Evolutionary conservation across 768 basidiomycete genomes (phyloP).

Genomic region (Psilocybe azurescens): DNA sequence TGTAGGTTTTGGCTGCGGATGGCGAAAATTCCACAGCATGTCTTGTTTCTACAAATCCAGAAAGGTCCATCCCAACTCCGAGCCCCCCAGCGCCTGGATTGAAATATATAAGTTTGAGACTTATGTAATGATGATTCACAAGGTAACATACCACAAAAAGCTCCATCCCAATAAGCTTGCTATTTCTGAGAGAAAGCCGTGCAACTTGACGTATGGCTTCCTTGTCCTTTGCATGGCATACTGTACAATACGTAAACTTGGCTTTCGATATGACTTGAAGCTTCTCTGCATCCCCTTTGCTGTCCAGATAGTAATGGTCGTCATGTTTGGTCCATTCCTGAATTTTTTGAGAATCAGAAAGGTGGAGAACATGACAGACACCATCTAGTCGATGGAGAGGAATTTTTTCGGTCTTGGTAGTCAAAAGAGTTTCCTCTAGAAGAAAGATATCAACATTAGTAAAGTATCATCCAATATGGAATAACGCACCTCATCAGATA

Average conservation of each 20-base stretch:
- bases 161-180: constrained; percentile 63
- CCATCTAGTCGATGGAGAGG: constrained; percentile 54
- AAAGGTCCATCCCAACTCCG: constrained; percentile 67
- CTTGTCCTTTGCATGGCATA: constrained; percentile 42
- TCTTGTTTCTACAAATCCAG: constrained; percentile 63
- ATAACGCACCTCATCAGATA: constrained; percentile 48
- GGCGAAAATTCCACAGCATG: constrained; percentile 74
- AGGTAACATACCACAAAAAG: constrained; percentile 59
- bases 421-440: constrained; percentile 50
- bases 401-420: constrained; percentile 31
- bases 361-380: constrained; percentile 52
- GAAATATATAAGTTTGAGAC: too few relatives aligned
- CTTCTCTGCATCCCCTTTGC: constrained; percentile 26
- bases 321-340: constrained; percentile 55
- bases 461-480: constrained; percentile 24
- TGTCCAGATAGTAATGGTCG: constrained; percentile 64
- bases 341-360: constrained; percentile 37
- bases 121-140: neutral
- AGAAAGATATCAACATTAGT: neutral
- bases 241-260: constrained; percentile 41
- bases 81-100: constrained; percentile 74
- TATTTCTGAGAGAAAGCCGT: constrained; percentile 38
- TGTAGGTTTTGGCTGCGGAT: constrained; percentile 67
- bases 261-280: constrained; percentile 24
- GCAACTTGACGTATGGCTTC: constrained; percentile 32